Conservation (phyloP, 2,329 filamentous ascomycete genomes). For the Huntiella omanensis region DNA sequence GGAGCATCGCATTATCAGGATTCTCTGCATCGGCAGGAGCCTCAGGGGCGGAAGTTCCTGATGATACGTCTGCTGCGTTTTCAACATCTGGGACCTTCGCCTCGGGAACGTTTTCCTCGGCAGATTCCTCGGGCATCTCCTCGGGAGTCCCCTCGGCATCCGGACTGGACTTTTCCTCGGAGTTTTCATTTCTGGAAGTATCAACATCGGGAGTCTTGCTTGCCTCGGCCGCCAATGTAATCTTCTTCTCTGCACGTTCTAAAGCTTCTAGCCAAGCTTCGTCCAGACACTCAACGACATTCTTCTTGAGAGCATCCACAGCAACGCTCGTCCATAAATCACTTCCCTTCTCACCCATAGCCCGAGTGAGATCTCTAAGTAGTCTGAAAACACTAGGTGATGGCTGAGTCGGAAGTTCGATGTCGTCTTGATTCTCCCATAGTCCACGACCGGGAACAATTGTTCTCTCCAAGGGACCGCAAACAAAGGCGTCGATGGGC, state of each 20-base stretch:
- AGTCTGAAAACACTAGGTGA: constrained; percentile 58
- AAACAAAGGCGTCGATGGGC: constrained; percentile 29
- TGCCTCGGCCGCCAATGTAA: constrained; percentile 2
- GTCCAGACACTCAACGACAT: constrained; percentile 32
- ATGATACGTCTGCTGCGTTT: background rate
- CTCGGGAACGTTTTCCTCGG: background rate
- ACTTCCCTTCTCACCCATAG: constrained; percentile 51
- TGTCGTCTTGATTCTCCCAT: constrained; percentile 59
- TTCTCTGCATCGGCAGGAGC: background rate
- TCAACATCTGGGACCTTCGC: background rate
- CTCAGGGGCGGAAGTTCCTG: background rate
- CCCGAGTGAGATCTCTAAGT: constrained; percentile 40
- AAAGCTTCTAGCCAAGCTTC: constrained; percentile 28
- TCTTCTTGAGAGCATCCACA: constrained; percentile 41
- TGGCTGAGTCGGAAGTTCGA: constrained; percentile 52
- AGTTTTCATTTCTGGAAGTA: background rate
- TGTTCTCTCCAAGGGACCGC: constrained; percentile 24
- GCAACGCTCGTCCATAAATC: constrained; percentile 68
- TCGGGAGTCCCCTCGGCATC: constrained; percentile 10
- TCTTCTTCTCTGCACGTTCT: constrained; percentile 13
- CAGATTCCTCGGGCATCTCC: constrained; percentile 5
- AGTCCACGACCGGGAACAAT: constrained; percentile 43
- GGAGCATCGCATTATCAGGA: background rate
- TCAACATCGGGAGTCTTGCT: background rate
- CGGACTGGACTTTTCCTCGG: background rate